Base-by-base conservation (phyloP, 306 rosid genomes). In the Inga laurina region DNA sequence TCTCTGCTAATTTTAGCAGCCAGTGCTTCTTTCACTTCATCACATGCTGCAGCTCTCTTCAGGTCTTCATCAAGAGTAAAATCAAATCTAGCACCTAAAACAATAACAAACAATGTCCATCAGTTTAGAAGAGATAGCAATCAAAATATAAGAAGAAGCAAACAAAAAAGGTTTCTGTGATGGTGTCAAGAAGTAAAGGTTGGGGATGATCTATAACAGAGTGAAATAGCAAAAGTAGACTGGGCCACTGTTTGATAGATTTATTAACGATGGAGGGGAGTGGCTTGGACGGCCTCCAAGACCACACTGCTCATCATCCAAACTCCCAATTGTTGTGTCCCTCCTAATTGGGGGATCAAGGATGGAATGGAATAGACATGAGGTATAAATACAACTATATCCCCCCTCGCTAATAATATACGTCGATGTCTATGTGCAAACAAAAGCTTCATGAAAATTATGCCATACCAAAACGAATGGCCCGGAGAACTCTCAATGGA, bases 401-500 rank as follows among this genome's bases (percentile, higher is more conserved):
- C 16, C 18, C 10, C 68, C 14, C 30, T 14, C 8, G 70, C 19
- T 64, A 64, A 30, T 39, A 18, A 67, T 41, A 21, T 69, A n/a
- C 5, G 3, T 37, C 30, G 0, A 68, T 68, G 73, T 68, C 73
- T 37, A 19, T 9, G 10, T 18, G 46, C 13, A 35, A 21, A 77
- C 22, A 81, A 34, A 77, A 30, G 70, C n/a, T 37, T 2, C 30
- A 4, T 72, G 54, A 74, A 72, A 66, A 79, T 49, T 51, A 57
- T 19, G 61, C 62, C 64, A 56, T 90, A 96, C 98, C 94, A 82
- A 96, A 96, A 43, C 99, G 93, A 88, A 96, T 91, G 79, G 99
- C 98, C 78, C 99, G 90, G 81, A 93, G 97, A 84, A 93, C 99
- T 81, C 97, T 91, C 49, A 96, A 88, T 8, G 97, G 98, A 86